Conservation (phyloP, 495 filamentous ascomycete species). For the Jackrogersella multiformis region DNA sequence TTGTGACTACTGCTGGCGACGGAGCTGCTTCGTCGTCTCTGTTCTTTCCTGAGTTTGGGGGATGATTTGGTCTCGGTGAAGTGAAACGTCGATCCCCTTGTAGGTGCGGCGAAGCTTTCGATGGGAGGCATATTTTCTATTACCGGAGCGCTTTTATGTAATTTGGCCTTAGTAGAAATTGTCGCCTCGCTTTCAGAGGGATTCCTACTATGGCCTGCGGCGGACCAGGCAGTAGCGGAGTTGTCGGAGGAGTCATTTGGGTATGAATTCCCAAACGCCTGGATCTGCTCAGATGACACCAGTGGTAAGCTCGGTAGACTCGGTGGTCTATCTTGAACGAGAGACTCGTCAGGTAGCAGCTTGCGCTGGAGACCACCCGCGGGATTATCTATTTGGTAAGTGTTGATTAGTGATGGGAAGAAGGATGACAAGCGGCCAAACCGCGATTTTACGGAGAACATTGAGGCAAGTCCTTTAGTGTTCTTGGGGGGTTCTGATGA, state of each 20-base stretch:
- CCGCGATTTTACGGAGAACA: constrained; percentile 39
- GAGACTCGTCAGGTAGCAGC: constrained; percentile 34
- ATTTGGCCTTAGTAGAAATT: constrained; percentile 11
- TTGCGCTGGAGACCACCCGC: constrained; percentile 38
- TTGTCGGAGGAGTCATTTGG: constrained; percentile 12
- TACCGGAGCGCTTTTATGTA: constrained; percentile 36
- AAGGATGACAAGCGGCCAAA: constrained; percentile 43
- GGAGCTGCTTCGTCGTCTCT: constrained; percentile 43
- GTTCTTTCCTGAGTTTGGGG: constrained; percentile 41
- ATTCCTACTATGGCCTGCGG: constrained; percentile 18
- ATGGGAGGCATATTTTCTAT: constrained; percentile 17
- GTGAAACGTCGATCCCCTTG: constrained; percentile 32
- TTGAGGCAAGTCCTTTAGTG: constrained; percentile 16
- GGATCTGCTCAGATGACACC: constrained; percentile 6
- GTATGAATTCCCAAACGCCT: background rate
- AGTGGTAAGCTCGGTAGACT: constrained; percentile 34
- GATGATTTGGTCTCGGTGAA: constrained; percentile 41
- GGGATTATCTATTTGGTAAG: constrained; percentile 35
- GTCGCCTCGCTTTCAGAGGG: constrained; percentile 18
- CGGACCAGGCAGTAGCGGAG: background rate
- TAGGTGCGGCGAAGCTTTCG: constrained; percentile 26
- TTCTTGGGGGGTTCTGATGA: constrained; percentile 6
- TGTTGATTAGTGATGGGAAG: constrained; percentile 45
- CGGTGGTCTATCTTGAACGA: constrained; percentile 27
- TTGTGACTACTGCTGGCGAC: constrained; percentile 30